These are phyloP conservation scores for Amylocystis lapponica DNA, from an alignment of 768 basidiomycete species.

Conservation along the genomic window DNA sequence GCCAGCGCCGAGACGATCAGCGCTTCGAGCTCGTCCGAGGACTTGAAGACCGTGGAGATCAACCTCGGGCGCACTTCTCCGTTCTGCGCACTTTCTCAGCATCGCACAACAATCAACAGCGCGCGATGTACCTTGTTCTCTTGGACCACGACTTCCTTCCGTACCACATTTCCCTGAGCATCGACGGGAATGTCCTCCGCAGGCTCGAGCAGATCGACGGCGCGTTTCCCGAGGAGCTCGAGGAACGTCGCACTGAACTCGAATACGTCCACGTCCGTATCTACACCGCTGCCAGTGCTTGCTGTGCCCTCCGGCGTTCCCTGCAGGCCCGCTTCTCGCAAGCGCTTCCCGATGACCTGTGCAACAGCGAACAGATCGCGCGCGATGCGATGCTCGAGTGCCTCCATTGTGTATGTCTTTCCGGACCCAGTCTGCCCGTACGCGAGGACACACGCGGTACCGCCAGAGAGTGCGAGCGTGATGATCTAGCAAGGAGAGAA, in stretches of 20 bases:
- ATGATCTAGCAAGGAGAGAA: conserved; percentile 20
- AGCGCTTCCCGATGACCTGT: conserved; percentile 13
- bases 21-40: conserved; percentile 27
- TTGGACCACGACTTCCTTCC: conserved; percentile 24
- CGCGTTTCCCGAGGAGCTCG: conserved; percentile 28
- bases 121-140: conserved; percentile 26
- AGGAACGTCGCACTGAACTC: conserved; percentile 30
- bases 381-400: conserved; percentile 28
- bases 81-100: not conserved
- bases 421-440: conserved; percentile 30
- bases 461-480: conserved; percentile 24
- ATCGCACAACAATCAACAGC: not conserved
- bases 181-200: conserved; percentile 21
- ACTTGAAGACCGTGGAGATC: conserved; percentile 17
- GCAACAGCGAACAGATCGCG: conserved; percentile 28
- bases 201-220: conserved; percentile 20
- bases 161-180: conserved; percentile 19
- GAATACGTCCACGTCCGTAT: conserved; percentile 18
- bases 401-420: conserved; percentile 32
- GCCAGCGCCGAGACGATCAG: conserved; percentile 24
- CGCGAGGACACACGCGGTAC: conserved; percentile 28
- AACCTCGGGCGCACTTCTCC: conserved; percentile 26
- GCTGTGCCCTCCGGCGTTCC: not conserved
- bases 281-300: not conserved
- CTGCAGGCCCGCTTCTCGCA: conserved; percentile 10